A percentile compares a stretch with the other conserved stretches of the same genome.
phyloP scores from a whole-genome alignment of 371 early-diverging fungal species.

The Mucor lusitanicus region DNA sequence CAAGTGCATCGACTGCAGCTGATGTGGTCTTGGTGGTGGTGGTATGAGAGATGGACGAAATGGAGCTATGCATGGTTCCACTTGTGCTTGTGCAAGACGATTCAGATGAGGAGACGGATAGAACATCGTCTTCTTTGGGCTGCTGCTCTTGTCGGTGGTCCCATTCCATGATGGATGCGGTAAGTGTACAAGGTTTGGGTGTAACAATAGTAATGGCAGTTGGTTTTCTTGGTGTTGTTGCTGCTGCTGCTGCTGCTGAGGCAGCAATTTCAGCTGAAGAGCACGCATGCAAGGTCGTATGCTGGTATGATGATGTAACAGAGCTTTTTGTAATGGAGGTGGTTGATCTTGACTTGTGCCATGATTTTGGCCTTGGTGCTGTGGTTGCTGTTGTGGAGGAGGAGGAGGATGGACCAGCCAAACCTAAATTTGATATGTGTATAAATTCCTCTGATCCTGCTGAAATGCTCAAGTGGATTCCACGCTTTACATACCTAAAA shows the following conservation, averaged over 20 bases:
- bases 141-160: background rate
- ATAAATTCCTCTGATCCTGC: too few species aligned
- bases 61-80: conserved; percentile 4
- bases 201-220: conserved; percentile 18
- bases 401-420: background rate
- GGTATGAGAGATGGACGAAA: background rate
- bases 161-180: conserved; percentile 16
- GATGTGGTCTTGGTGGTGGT: conserved; percentile 1
- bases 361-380: conserved; percentile 11
- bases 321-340: conserved; percentile 35
- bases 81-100: conserved; percentile 5
- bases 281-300: background rate
- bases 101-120: conserved; percentile 16
- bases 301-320: conserved; percentile 27
- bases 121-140: conserved; percentile 13
- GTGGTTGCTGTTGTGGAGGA: conserved; percentile 4
- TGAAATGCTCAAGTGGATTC: background rate
- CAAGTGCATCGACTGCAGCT: conserved; percentile 25
- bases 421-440: background rate
- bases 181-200: conserved; percentile 3
- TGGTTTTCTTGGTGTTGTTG: conserved; percentile 1
- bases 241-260: background rate
- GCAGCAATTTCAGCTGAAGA: background rate
- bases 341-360: conserved; percentile 31
- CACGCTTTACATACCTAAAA: conserved; percentile 18